Base-by-base conservation (phyloP, 805 yeast species). In the Saccharomycopsis fibuligera region DNA sequence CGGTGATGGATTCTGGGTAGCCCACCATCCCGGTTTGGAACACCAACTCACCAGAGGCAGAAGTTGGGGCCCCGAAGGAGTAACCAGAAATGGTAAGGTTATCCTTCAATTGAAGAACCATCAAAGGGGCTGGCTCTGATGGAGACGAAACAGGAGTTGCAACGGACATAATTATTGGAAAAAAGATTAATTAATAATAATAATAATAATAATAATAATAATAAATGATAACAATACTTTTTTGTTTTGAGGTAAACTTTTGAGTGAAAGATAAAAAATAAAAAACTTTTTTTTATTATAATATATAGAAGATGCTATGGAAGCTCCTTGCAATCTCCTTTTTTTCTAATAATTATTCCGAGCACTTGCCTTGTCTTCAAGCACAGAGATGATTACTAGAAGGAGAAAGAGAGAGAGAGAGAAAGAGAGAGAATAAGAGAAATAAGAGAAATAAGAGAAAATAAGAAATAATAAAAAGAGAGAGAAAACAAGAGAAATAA, bases 21-120 rank as follows among this genome's bases (percentile, higher is more conserved):
- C 99, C 99, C 59, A 93, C 98, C 96, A 93, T 90, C 74, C 99
- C 98, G 55, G 99, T 93, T 70, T 95, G 98, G 80, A 93, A 93
- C 53, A 93, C 99, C 60, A 95, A 79, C 72, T 93, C 99, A 76
- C 99, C 99, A 49, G 98, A 95, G 49, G 81, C 79, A 23, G 96
- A 67, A 53, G 75, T 79, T 54, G 83, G 83, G 48, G 98, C 96
- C 75, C 99, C 99, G 62, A 93, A 93, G 19, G 98, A 91, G 72
- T 85, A 88, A 70, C 99, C 99, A 69, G 88, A 93, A 59, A 91
- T 75, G 50, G 82, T 78, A 55, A 80, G 68, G 58, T 96, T 96
- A 66, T 86, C 89, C 60, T 85, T 84, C 59, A 93, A 78, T 69
- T 90, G 96, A 65, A 90, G 79, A 52, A 95, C 83, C 76, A 87